Evolutionary conservation across 2,329 filamentous ascomycete species (phyloP).

Genomic region (Tolypocladium album): DNA sequence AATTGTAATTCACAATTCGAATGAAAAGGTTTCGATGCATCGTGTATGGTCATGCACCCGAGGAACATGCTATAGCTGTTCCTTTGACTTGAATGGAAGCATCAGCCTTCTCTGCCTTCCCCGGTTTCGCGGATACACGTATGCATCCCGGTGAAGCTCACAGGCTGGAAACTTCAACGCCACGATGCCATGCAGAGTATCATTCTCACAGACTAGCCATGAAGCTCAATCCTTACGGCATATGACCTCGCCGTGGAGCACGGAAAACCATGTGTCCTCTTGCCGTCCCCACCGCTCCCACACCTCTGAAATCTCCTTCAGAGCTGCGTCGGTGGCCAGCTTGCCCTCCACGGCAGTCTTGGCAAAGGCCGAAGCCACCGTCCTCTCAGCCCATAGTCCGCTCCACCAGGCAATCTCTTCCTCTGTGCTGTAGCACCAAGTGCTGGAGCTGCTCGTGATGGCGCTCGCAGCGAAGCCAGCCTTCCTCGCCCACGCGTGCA

Average conservation of each 20-base stretch:
- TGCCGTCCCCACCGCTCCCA: conserved; percentile 5
- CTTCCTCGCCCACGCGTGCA: conserved; percentile 10
- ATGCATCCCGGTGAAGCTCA: no score
- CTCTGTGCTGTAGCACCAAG: conserved; percentile 11
- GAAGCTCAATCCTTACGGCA: conserved; percentile 3
- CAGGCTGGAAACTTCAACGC: not conserved
- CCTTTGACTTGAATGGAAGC: no score
- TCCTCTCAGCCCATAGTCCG: conserved; percentile 10
- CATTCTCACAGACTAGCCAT: not conserved
- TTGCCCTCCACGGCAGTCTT: conserved; percentile 5
- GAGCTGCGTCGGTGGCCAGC: conserved; percentile 11
- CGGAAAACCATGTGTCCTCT: conserved; percentile 7
- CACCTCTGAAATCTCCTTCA: conserved; percentile 1
- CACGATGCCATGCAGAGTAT: not conserved
- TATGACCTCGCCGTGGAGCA: conserved; percentile 7
- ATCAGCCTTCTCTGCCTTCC: no score
- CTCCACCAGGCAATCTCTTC: conserved; percentile 12
- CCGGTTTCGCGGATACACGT: no score
- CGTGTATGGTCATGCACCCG: no score
- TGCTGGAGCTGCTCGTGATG: conserved; percentile 8
- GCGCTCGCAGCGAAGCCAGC: conserved; percentile 7
- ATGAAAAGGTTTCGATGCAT: no score
- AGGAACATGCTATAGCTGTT: no score
- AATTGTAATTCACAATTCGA: no score
- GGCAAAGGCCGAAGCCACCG: conserved; percentile 9